Evolutionary conservation across 1,139 yeast species (phyloP).

Genomic region (Blastobotrys illinoisensis): DNA sequence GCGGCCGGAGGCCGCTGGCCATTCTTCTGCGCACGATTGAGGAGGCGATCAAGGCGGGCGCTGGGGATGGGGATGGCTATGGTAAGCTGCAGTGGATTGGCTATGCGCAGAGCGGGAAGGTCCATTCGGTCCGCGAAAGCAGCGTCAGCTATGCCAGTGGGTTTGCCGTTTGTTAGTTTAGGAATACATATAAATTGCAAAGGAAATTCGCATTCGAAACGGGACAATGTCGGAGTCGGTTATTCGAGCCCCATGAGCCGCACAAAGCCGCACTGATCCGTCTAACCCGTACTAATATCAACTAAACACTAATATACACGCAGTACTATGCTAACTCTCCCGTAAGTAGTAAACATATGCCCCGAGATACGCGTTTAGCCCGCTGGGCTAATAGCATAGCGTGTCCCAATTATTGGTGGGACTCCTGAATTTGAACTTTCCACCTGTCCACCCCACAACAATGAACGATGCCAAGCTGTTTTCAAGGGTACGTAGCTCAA

Average conservation of each 20-base stretch:
- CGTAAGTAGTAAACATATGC: no score
- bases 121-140: constrained; percentile 47
- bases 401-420: neutral
- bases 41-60: constrained; percentile 20
- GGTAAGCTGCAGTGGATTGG: constrained; percentile 64
- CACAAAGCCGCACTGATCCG: neutral
- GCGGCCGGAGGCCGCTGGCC: constrained; percentile 84
- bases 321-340: no score
- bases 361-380: no score
- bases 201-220: no score
- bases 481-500: constrained; percentile 24
- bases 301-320: no score
- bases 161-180: constrained; percentile 41
- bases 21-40: constrained; percentile 54
- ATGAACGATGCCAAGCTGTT: constrained; percentile 31
- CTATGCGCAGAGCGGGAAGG: constrained; percentile 72
- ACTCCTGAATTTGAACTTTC: neutral
- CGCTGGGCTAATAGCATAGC: no score
- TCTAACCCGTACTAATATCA: no score
- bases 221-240: neutral
- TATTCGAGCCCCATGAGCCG: neutral
- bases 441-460: constrained; percentile 1
- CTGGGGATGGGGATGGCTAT: constrained; percentile 15
- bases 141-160: constrained; percentile 93
- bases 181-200: no score